A percentile compares a stretch with the other conserved stretches of the same genome.
phyloP scores from a whole-genome alignment of 2,329 filamentous ascomycete genomes.

The Escovopsis sp. region DNA sequence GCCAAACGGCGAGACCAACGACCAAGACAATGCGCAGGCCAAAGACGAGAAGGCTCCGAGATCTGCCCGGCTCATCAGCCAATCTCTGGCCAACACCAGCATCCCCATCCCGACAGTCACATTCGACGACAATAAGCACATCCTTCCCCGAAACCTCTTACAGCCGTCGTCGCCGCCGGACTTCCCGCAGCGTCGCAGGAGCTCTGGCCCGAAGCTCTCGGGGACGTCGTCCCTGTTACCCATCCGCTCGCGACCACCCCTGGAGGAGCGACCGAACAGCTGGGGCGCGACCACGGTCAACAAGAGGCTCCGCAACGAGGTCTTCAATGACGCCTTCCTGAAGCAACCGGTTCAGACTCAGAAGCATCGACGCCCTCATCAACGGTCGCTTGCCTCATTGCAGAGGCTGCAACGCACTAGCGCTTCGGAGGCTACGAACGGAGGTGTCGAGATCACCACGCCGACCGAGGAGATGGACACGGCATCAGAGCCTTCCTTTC shows the following conservation, averaged over 20 bases:
- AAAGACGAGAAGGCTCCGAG: conserved; percentile 8
- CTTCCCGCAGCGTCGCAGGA: conserved; percentile 17
- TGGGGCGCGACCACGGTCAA: conserved; percentile 94
- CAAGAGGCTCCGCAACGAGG: conserved; percentile 71
- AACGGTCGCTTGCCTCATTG: conserved; percentile 38
- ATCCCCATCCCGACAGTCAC: conserved; percentile 75
- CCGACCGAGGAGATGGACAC: too few relatives aligned
- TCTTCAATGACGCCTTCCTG: conserved; percentile 81
- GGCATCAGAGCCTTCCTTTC: background rate
- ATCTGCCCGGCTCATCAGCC: conserved; percentile 39
- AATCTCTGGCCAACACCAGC: conserved; percentile 53
- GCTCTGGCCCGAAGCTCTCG: conserved; percentile 14
- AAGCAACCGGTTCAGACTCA: conserved; percentile 72
- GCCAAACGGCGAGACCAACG: conserved; percentile 13
- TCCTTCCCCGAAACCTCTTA: conserved; percentile 73
- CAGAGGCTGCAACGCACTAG: conserved; percentile 22
- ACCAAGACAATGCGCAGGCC: conserved; percentile 5
- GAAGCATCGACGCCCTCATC: conserved; percentile 55
- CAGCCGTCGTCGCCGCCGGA: conserved; percentile 34
- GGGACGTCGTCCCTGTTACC: conserved; percentile 3
- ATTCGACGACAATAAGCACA: conserved; percentile 86
- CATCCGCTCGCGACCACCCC: conserved; percentile 17
- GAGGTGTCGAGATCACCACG: background rate
- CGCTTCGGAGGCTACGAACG: conserved; percentile 26
- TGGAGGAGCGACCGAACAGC: conserved; percentile 45